Conservation (phyloP, 495 filamentous ascomycete genomes). For the Tuber aestivum region DNA sequence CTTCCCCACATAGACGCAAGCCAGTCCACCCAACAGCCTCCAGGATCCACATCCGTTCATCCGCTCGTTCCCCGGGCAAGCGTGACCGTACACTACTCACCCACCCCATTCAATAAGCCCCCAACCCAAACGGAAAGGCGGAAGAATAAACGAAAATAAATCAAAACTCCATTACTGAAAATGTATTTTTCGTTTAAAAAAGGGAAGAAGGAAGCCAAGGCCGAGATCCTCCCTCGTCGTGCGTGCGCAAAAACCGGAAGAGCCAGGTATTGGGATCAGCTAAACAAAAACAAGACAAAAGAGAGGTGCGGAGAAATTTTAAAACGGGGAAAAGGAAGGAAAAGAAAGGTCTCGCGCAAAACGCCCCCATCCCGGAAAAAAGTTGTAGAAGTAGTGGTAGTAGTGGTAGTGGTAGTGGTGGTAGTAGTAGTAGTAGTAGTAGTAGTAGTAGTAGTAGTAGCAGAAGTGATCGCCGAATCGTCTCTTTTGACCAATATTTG, state of each 20-base stretch:
- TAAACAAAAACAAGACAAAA: not conserved
- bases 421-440: not conserved
- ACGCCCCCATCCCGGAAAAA: not conserved
- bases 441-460: not conserved
- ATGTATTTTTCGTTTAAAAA: not conserved
- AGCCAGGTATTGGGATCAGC: not conserved
- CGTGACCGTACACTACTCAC: not conserved
- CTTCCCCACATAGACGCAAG: not conserved
- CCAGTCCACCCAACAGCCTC: not conserved
- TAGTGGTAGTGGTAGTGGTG: too few species aligned
- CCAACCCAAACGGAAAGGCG: slow-evolving; percentile 1
- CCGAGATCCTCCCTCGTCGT: not conserved
- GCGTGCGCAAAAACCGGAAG: not conserved
- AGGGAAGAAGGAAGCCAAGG: not conserved
- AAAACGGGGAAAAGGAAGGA: not conserved
- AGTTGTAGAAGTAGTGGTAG: not conserved
- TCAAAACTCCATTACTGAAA: slow-evolving; percentile 4
- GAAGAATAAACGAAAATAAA: slow-evolving; percentile 7
- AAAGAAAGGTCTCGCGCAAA: not conserved
- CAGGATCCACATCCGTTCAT: not conserved
- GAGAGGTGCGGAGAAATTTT: slow-evolving; percentile 6
- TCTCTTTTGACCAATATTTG: not conserved
- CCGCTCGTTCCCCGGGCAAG: not conserved
- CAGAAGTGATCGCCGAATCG: not conserved
- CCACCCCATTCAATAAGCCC: not conserved